Base-by-base conservation (phyloP, 192 early-diverging fungal species). In the Thoreauomyces humboldtii region DNA sequence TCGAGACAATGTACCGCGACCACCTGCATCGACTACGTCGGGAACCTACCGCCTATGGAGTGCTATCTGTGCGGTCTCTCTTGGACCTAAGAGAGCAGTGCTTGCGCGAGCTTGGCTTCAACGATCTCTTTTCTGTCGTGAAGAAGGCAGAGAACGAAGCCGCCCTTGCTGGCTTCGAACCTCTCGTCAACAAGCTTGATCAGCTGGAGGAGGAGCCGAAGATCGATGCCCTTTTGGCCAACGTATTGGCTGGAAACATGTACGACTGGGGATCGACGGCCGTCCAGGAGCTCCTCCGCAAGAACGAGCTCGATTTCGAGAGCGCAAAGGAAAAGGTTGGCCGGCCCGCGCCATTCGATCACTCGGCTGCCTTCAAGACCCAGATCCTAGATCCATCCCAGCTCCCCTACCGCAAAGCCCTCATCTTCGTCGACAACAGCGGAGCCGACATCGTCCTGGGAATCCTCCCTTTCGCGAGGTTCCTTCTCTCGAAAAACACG, bases 381-480 rank as follows among this genome's bases (percentile, higher is more conserved):
- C 58, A 65, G 19, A 38, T 85, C 14, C 6, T 80, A 31, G 11
- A 22, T 21, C 21, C 22, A 11, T 17, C 31, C 9, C 72, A 50
- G 2, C 32, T 19, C 12, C 55, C 66, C 7, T 88, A 87, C 73
- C 54, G 48, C 34, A 83, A 83, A 41, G 83, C 77, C 11, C 76
- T 92, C 15, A 80, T 92, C n/a, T 91, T 91, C 74, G 88, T 89
- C 4, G 91, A 92, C 63, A 92, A 92, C 72, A 85, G 81, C 67
- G 91, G 91, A 6, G 88, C 91, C 2, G 91, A 92, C 62, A 83
- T 92, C 47, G 69, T 88, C 22, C 74, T 92, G 52, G 91, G 91
- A 33, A 83, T 92, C 24, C 71, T 92, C 24, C 91, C 91, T 25
- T 86, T 92, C 70, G 88, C 82, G 21, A 65, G 90, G 11, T 85